phyloP scores from a whole-genome alignment of 768 basidiomycete species.

The Boletus bicolor region DNA sequence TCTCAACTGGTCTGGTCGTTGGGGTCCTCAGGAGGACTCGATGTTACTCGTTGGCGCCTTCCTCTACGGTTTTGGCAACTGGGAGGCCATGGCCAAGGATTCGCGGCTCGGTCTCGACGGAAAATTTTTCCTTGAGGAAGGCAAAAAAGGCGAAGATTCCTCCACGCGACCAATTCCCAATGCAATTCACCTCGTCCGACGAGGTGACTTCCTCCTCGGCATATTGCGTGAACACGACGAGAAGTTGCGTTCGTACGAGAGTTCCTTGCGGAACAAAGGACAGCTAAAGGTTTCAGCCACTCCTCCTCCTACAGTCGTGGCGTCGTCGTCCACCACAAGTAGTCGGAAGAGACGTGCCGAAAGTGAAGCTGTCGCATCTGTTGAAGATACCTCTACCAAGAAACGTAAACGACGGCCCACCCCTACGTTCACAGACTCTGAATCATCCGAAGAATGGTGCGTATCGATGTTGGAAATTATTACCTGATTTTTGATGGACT shows the following conservation, averaged over 20 bases:
- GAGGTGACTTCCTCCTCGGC: conserved; percentile 90
- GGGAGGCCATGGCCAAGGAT: conserved; percentile 95
- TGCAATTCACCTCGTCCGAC: conserved; percentile 95
- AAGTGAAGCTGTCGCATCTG: conserved; percentile 80
- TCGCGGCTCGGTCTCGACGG: conserved; percentile 74
- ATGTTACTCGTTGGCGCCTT: conserved; percentile 94
- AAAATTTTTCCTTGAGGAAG: conserved; percentile 98
- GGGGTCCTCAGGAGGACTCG: conserved; percentile 89
- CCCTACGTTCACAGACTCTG: conserved; percentile 94
- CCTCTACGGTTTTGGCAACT: conserved; percentile 92
- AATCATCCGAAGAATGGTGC: conserved; percentile 88
- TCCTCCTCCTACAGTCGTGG: conserved; percentile 68
- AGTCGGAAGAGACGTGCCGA: conserved; percentile 75
- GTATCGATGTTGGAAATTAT: conserved; percentile 28
- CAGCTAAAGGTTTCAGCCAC: conserved; percentile 70
- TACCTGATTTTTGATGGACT: conserved; percentile 6
- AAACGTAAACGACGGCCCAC: conserved; percentile 93
- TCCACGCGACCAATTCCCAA: conserved; percentile 89
- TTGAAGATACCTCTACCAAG: conserved; percentile 62
- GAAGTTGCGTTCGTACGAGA: conserved; percentile 86
- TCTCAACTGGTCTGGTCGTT: conserved; percentile 94
- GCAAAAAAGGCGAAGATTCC: conserved; percentile 88
- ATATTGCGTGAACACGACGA: conserved; percentile 85
- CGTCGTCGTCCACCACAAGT: conserved; percentile 59
- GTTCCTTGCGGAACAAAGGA: conserved; percentile 67